phyloP scores from a whole-genome alignment of 2,329 filamentous ascomycete species.

The Botryotinia convoluta region DNA sequence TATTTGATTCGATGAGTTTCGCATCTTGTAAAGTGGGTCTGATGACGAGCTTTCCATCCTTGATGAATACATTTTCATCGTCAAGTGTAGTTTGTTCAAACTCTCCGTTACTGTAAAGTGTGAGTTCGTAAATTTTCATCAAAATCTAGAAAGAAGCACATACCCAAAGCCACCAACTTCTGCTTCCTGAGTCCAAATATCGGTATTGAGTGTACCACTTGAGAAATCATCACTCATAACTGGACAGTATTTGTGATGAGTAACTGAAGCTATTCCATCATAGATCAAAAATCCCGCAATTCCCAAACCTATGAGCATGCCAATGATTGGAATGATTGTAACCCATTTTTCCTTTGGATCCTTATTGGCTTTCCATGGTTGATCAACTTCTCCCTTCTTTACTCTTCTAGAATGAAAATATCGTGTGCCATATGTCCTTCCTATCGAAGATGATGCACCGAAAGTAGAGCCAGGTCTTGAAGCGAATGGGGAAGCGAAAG shows the following conservation, averaged over 20 bases:
- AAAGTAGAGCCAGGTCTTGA: conserved; percentile 45
- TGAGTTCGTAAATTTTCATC: neutral
- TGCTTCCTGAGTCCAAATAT: conserved; percentile 51
- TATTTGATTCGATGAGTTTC: conserved; percentile 62
- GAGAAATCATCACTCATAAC: conserved; percentile 51
- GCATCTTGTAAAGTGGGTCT: conserved; percentile 74
- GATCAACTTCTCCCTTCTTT: conserved; percentile 68
- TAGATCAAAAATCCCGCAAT: conserved; percentile 71
- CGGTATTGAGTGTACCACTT: conserved; percentile 47
- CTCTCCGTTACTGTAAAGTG: conserved; percentile 63
- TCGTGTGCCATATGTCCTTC: conserved; percentile 25
- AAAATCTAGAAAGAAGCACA: conserved; percentile 56
- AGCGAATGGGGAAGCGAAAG: conserved; percentile 40
- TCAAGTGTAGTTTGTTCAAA: conserved; percentile 73
- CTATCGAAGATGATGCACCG: conserved; percentile 43
- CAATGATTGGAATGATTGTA: conserved; percentile 73
- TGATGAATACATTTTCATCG: conserved; percentile 72
- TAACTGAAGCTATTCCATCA: conserved; percentile 69
- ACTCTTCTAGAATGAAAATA: conserved; percentile 48
- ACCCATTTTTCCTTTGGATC: conserved; percentile 84
- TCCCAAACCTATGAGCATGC: conserved; percentile 65
- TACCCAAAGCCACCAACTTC: conserved; percentile 43
- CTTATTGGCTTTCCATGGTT: conserved; percentile 72
- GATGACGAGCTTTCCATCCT: conserved; percentile 69
- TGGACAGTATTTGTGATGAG: conserved; percentile 64